Conservation (phyloP, 768 basidiomycete species). For the Melanogaster broomeanus region DNA sequence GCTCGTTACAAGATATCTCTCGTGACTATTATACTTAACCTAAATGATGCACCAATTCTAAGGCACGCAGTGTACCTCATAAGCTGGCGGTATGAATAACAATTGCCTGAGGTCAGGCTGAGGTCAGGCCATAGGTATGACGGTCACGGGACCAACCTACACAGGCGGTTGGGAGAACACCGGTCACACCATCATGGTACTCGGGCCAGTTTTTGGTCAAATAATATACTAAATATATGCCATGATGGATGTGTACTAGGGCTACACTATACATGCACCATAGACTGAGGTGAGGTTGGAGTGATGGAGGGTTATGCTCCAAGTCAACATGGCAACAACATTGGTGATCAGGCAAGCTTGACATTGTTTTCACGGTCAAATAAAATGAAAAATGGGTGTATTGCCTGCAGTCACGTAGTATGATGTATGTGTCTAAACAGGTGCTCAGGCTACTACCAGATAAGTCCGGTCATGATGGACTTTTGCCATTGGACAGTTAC, state of each 20-base stretch:
- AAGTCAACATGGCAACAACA: no score
- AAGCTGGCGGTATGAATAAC: not conserved
- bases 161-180: not conserved
- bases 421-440: not conserved
- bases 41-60: not conserved
- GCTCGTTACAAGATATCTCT: not conserved
- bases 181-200: not conserved
- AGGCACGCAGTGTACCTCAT: not conserved
- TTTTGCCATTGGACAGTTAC: slow-evolving; percentile 6
- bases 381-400: not conserved
- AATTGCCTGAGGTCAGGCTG: not conserved
- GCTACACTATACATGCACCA: no score
- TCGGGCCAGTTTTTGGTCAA: not conserved
- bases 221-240: no score
- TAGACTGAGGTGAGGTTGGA: no score
- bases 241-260: no score
- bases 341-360: no score
- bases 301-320: no score
- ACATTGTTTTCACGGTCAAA: no score
- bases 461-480: slow-evolving; percentile 1
- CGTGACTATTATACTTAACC: not conserved
- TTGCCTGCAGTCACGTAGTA: no score
- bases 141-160: not conserved
- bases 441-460: not conserved
- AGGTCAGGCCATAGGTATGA: not conserved